Base-by-base conservation (phyloP, 2,329 filamentous ascomycete species). In the Penicillium sp. region DNA sequence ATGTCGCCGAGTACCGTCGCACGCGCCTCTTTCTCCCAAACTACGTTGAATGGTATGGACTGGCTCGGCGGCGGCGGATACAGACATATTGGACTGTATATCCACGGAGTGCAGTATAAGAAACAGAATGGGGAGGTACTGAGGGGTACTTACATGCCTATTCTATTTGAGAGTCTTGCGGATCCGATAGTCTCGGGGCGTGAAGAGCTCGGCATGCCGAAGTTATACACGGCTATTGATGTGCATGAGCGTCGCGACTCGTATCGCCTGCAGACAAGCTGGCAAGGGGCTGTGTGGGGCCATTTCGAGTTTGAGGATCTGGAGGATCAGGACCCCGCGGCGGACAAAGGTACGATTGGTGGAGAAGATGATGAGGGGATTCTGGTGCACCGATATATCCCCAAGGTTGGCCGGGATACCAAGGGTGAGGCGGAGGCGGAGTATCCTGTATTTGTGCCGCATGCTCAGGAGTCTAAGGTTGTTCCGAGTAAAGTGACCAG, bases 11-110 rank as follows among this genome's bases (percentile, higher is more conserved):
- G 71, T 4, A 80, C 78, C 0, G 64, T 79, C 1, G 77, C 74
- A 1, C 68, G 72, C 12, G 78, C 75, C 1, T 78, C 70, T 23
- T 67, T 73, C 57, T 73, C 70, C 0, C 67, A 70, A 18, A 81
- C 65, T 0, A 74, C 73, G 1, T 65, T 82, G 2, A 65, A 71
- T 34, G 77, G 79, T 0, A 79, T 87, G 74, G 74, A 79, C 28
- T 87, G 84, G 83, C 76, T 87, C 0, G 83, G 81, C 3, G 84
- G 84, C 2, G 68, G 70, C 0, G 83, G 84, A 0, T 87, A 87
- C 63, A 77, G 71, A 16, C 77, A 80, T 58, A 70, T 84, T 13
- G 84, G 82, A 0, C 73, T 87, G 0, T 86, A 84, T 61, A 78
- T 87, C 15, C 84, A 87, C 54, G 84, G 81, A 0, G 79, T 86